A percentile compares a stretch with the other conserved stretches of the same genome.
Evolutionary conservation across 2,329 filamentous ascomycete species (phyloP).

Genomic region (Botrytis hyacinthi): DNA sequence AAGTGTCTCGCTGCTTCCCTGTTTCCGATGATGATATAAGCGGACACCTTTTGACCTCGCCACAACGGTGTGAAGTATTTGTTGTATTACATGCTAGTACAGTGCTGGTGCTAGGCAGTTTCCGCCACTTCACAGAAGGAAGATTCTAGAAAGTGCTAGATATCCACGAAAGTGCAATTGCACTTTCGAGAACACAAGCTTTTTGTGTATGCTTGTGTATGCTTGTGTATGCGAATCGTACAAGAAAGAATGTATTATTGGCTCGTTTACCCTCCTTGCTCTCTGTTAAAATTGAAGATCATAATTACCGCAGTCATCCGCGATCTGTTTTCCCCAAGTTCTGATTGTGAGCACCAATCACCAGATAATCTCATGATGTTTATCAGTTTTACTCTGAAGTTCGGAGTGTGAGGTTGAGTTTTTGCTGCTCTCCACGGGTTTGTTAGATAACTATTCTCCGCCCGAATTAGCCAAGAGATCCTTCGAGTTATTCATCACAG

Average conservation of each 20-base stretch:
- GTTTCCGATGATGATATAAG: constrained; percentile 15
- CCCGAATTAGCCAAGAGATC: background rate
- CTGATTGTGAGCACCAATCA: background rate
- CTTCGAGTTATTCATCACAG: background rate
- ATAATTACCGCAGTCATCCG: background rate
- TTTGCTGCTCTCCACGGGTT: background rate
- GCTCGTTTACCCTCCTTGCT: background rate
- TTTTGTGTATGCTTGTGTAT: background rate
- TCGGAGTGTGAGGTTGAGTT: background rate
- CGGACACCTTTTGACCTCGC: background rate
- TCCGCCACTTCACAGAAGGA: background rate
- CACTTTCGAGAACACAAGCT: background rate
- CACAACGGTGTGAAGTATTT: constrained; percentile 3
- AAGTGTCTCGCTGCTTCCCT: background rate
- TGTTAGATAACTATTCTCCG: background rate
- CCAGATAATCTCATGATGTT: background rate
- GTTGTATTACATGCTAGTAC: background rate
- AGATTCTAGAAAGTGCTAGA: constrained; percentile 6
- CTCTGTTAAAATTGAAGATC: background rate
- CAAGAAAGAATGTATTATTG: background rate
- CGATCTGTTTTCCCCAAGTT: background rate
- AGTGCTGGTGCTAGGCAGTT: background rate
- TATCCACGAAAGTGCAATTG: constrained; percentile 11
- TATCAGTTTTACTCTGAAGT: background rate
- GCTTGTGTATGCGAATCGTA: background rate